Base-by-base conservation (phyloP, 176 grass and related monocot species). In the Oryza australiensis region DNA sequence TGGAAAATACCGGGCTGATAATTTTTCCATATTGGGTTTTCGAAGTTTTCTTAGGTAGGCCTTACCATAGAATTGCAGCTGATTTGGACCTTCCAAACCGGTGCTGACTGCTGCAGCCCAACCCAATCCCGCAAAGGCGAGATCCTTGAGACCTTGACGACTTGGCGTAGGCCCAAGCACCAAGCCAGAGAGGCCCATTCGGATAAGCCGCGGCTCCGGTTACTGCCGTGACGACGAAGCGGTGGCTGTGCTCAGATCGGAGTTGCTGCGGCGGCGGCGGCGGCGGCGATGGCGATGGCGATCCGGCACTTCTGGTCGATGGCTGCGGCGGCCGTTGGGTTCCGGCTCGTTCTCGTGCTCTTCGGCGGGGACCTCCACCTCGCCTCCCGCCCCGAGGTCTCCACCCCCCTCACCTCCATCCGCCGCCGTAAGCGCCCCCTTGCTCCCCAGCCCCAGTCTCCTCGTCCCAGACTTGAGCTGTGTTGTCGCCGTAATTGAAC, bases 341-440 rank as follows among this genome's bases (percentile, higher is more conserved):
- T 97, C 77, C 89, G 94, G 64, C 73, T 97, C 57, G 81, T 89
- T n/a, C 87, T 97, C 37, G 77, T 97, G 20, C 77, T 86, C 68
- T 97, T 92, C 53, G 83, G 85, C 22, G 84, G 86, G 0, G 87
- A 97, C 70, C 92, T 94, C 80, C 88, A 94, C 65, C 94, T 97
- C 32, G 90, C 89, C 38, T 92, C 92, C 74, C 92, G 92, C 66
- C 89, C 88, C 24, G 94, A 93, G 87, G 81, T 97, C 82, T 89
- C 94, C 41, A 97, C 91, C 32, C 94, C 94, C 45, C 84, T 97
- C 48, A 93, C 94, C 70, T 93, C 90, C 66, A 79, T 97, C 73
- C 91, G 89, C 80, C 86, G 91, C 77, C 73, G 93, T 98, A 90
- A 74, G 95, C 84, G 24, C 26, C 33, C 68, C 71, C 70, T 37